Evolutionary conservation across 2,329 filamentous ascomycete species (phyloP).

Genomic region (Huntiella omanensis): DNA sequence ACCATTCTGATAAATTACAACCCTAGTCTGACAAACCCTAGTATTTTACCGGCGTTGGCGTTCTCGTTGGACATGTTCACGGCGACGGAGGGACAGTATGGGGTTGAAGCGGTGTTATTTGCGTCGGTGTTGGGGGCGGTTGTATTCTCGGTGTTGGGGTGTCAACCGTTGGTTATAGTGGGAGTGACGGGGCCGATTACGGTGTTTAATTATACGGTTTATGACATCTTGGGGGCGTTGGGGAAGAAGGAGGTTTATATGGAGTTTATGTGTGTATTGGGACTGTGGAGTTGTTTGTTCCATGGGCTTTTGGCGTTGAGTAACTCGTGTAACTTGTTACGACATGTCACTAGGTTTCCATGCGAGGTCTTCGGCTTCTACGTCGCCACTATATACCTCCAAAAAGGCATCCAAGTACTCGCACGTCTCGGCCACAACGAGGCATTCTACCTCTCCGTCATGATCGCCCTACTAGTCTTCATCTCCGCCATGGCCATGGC

Average conservation of each 20-base stretch:
- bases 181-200: slow-evolving; percentile 84
- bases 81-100: slow-evolving; percentile 67
- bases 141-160: slow-evolving; percentile 62
- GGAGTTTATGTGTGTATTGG: slow-evolving; percentile 83
- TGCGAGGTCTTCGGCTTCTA: slow-evolving; percentile 93
- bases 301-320: slow-evolving; percentile 70
- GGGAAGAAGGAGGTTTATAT: slow-evolving; percentile 46
- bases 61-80: slow-evolving; percentile 90
- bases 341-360: slow-evolving; percentile 76
- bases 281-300: slow-evolving; percentile 70
- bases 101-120: slow-evolving; percentile 80
- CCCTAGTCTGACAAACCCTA: slow-evolving; percentile 18
- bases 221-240: slow-evolving; percentile 63
- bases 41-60: slow-evolving; percentile 69
- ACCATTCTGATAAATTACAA: background rate
- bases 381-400: slow-evolving; percentile 77
- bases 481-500: slow-evolving; percentile 58
- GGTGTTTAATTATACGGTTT: slow-evolving; percentile 87
- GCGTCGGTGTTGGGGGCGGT: slow-evolving; percentile 66
- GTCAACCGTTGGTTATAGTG: slow-evolving; percentile 76
- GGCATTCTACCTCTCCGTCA: slow-evolving; percentile 62
- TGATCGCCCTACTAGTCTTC: slow-evolving; percentile 59
- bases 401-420: slow-evolving; percentile 77
- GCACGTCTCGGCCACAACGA: slow-evolving; percentile 49
- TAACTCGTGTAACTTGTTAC: slow-evolving; percentile 75